Evolutionary conservation across 495 filamentous ascomycete species (phyloP).

Genomic region (Annulohypoxylon nitens): DNA sequence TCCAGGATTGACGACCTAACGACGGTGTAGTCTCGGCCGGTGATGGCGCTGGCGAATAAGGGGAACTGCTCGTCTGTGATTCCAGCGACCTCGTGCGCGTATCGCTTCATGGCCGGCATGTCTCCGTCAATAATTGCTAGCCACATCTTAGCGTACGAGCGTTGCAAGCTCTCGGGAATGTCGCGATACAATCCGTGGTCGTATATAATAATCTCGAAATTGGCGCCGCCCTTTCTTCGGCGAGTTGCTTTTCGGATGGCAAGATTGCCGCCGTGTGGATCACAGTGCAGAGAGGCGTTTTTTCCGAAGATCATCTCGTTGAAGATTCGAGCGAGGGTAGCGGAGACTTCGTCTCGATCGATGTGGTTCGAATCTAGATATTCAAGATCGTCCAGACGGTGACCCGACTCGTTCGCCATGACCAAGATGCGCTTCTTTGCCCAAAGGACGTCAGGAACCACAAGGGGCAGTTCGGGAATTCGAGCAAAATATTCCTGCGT

Average conservation of each 20-base stretch:
- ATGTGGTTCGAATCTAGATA: conserved; percentile 89
- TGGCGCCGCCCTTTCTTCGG: conserved; percentile 66
- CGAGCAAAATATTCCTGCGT: conserved; percentile 81
- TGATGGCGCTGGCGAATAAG: conserved; percentile 96
- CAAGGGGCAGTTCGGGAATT: conserved; percentile 77
- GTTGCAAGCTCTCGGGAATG: conserved; percentile 81
- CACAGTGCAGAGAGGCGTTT: conserved; percentile 91
- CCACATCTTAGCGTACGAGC: conserved; percentile 97
- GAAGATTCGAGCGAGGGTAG: conserved; percentile 91
- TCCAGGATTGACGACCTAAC: conserved; percentile 72
- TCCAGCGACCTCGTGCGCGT: conserved; percentile 88
- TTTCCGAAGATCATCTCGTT: conserved; percentile 99
- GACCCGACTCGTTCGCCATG: conserved; percentile 93
- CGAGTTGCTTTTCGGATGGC: conserved; percentile 82
- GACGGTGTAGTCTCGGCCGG: conserved; percentile 88
- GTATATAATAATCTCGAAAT: conserved; percentile 98
- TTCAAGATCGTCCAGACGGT: conserved; percentile 87
- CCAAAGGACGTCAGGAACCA: conserved; percentile 94
- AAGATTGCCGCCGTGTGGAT: conserved; percentile 97
- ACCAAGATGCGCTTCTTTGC: conserved; percentile 89
- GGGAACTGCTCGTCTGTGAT: conserved; percentile 93
- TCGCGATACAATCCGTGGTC: conserved; percentile 97
- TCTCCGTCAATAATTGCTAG: conserved; percentile 93
- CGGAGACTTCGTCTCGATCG: conserved; percentile 95
- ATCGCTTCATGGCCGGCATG: conserved; percentile 84